Base-by-base conservation (phyloP, 192 early-diverging fungal genomes). In the Chytriomyces hyalinus region DNA sequence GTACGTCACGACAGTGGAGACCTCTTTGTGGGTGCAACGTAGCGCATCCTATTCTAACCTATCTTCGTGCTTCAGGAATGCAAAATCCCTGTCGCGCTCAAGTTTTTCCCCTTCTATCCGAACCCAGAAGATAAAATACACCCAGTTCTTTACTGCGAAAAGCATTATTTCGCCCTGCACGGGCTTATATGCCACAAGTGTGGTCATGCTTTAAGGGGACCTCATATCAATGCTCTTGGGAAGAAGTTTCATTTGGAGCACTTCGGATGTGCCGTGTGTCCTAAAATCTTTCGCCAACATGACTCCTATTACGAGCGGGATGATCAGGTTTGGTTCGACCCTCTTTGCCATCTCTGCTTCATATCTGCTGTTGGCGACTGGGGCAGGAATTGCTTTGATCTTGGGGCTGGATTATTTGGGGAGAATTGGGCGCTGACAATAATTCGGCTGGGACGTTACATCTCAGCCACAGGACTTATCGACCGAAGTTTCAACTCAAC, bases 261-360 rank as follows among this genome's bases (percentile, higher is more conserved):
- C 84, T 99, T 99, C 81, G 94, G 93, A 11, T 99, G 98, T 83
- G 91, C 92, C 10, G 91, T 93, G 36, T 99, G 98, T 70, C 86
- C 92, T 28, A 95, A 90, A 22, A 88, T 96, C 45, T 99, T 99
- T 87, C 93, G 94, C 0, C 94, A 95, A 62, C 91, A 97, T 66
- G 97, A 97, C 80, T 94, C 93, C 6, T 98, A 98, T 82, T 99
- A 97, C 73, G 97, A 98, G 80, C 93, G 94, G 76, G 93, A 97
- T 65, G 92, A 92, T 51, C 85, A 94, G 63, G 72, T 73, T n/a
- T 68, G 20, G 20, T n/a, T 59, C 17, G 15, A 59, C 20, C 57
- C 4, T 36, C 4, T 36, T 36, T 36, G 36, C 36, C 24, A 26
- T 0, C 36, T 36, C 36, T 36, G 1, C 36, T 36, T 36, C 36